phyloP scores from a whole-genome alignment of 257 asterid species.

The Scutellaria baicalensis region DNA sequence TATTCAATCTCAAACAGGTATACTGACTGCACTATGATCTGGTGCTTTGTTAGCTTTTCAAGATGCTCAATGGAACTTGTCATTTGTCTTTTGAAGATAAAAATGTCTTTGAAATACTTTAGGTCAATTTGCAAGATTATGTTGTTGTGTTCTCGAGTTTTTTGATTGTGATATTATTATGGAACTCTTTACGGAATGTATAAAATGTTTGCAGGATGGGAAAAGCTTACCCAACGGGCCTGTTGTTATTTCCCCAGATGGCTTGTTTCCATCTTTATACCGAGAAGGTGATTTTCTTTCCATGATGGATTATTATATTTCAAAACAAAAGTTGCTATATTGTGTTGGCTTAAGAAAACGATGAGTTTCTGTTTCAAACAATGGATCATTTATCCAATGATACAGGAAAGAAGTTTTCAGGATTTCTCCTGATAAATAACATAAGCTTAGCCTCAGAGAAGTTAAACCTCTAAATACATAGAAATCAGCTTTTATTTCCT shows the following conservation, averaged over 20 bases:
- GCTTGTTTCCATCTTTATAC: constrained; percentile 86
- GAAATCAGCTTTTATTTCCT: not conserved
- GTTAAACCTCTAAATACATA: not conserved
- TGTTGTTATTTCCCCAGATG: constrained; percentile 98
- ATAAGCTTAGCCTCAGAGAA: not conserved
- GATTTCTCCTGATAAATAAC: not conserved
- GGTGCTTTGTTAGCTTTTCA: not conserved
- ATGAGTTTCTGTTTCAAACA: not conserved
- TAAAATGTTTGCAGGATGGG: constrained; percentile 70
- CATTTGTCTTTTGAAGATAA: not conserved
- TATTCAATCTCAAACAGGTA: constrained; percentile 96
- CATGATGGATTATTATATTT: not conserved
- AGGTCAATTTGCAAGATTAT: not conserved
- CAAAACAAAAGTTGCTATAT: not conserved
- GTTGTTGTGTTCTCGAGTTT: not conserved
- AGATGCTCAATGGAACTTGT: not conserved
- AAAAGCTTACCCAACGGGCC: constrained; percentile 94
- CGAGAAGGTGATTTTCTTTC: constrained; percentile 64
- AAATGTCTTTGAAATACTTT: not conserved
- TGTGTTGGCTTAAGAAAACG: not conserved
- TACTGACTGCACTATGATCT: constrained; percentile 3
- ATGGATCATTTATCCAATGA: not conserved
- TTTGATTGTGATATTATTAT: not conserved
- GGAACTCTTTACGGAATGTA: not conserved
- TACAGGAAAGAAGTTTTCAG: not conserved